Base-by-base conservation (phyloP, 495 filamentous ascomycete species). In the Penicillium alfredii region DNA sequence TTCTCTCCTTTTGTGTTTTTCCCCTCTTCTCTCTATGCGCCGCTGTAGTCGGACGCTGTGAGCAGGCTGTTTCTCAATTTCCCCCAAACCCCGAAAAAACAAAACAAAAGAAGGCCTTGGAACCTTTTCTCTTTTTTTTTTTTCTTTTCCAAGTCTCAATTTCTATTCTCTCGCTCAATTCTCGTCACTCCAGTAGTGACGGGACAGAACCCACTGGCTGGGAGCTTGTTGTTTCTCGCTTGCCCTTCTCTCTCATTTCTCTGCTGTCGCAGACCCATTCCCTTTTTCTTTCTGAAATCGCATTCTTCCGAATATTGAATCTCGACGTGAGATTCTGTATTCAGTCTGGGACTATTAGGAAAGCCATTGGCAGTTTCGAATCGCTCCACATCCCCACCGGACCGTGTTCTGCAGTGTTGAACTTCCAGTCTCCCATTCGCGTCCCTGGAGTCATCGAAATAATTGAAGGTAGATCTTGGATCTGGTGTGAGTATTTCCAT, bases 1-100 rank as follows among this genome's bases (percentile, higher is more conserved):
- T 35, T 46, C 41, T 25, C 32, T 41, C 37, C 23, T 47, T 50
- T 47, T 42, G 31, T 49, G 46, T 43, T 30, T 45, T 24, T 43
- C 35, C 18, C 47, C 25, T 35, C 42, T 52, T 49, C 41, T 47
- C 55, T 60, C 51, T 48, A 63, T 56, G 59, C 58, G 59, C 61
- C 60, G 61, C 61, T 39, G 44, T 38, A 53, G 60, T 46, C 51
- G 64, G 60, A 64, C 56, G 56, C 56, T 60, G 61, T 64, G 60
- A 65, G 60, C 63, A 63, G 63, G 60, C 48, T 31, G 33, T 55
- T 64, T 59, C 38, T 33, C 42, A 52, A 57, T 51, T 50, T 45
- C 30, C 10, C 20, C 42, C 15, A 8, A 37, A 45, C 21, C 12
- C 26, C 24, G 20, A 12, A 44, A 40, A 51, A 39, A 38, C 10